phyloP scores from a whole-genome alignment of 2,329 filamentous ascomycete species.

The Penicillium sp. region DNA sequence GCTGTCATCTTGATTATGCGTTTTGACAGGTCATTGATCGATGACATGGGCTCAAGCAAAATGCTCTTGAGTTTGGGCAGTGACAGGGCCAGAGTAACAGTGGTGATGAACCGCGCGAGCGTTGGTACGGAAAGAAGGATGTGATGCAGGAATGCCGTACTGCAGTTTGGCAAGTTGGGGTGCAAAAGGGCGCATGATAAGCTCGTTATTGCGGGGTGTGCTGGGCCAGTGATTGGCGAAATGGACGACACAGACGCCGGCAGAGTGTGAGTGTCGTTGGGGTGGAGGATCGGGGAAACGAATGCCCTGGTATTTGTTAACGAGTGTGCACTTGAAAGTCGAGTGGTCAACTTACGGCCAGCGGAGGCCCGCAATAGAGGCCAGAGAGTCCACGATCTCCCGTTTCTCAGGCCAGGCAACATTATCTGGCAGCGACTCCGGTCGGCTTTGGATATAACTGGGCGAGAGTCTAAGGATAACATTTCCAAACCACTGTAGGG shows the following conservation, averaged over 20 bases:
- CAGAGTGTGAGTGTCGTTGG: conserved; percentile 58
- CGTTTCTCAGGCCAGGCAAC: conserved; percentile 74
- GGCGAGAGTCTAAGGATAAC: conserved; percentile 72
- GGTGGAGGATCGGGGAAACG: conserved; percentile 84
- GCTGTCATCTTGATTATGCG: conserved; percentile 73
- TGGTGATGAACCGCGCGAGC: conserved; percentile 69
- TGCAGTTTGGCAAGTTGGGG: conserved; percentile 82
- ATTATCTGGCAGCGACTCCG: conserved; percentile 65
- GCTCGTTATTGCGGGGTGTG: conserved; percentile 81
- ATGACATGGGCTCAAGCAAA: conserved; percentile 67
- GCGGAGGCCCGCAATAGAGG: conserved; percentile 74
- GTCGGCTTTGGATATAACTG: conserved; percentile 75
- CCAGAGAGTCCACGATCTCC: conserved; percentile 78
- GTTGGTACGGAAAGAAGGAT: conserved; percentile 81
- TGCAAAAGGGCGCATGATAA: conserved; percentile 90
- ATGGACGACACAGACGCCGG: conserved; percentile 70
- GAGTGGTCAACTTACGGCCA: conserved; percentile 70
- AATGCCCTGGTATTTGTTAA: conserved; percentile 59
- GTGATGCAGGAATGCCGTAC: conserved; percentile 83
- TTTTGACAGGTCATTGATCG: conserved; percentile 67
- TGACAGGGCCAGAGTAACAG: conserved; percentile 68
- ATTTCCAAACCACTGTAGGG: conserved; percentile 56
- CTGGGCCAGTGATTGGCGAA: conserved; percentile 75
- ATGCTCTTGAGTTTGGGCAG: conserved; percentile 69
- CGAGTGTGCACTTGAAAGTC: background rate